These are phyloP conservation scores for Mortierella antarctica DNA, from an alignment of 192 early-diverging fungal species.

Conservation along the genomic window DNA sequence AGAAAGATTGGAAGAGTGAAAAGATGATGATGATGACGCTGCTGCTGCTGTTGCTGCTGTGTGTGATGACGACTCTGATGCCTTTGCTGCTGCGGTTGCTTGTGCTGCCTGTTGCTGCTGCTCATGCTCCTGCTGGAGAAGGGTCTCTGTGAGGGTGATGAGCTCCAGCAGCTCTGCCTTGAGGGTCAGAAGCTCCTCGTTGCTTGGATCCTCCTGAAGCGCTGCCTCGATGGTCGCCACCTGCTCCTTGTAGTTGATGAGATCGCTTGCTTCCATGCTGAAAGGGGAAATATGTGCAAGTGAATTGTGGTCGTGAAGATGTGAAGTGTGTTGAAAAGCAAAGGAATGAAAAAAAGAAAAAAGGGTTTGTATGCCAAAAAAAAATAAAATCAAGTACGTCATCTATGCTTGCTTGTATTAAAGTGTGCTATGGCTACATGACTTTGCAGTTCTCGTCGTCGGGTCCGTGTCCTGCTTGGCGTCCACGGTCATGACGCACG, in stretches of 20 bases:
- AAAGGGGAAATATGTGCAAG: background rate
- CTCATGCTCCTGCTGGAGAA: conserved; percentile 49
- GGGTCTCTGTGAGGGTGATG: conserved; percentile 67
- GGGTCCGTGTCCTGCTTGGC: conserved; percentile 34
- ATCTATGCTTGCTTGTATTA: background rate
- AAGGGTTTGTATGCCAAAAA: too few relatives aligned
- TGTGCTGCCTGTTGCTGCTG: background rate
- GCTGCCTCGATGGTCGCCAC: conserved; percentile 79
- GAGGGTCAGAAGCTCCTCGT: conserved; percentile 75
- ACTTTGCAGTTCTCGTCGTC: conserved; percentile 54
- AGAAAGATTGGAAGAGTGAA: background rate
- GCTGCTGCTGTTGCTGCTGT: conserved; percentile 1
- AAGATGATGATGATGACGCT: conserved; percentile 1
- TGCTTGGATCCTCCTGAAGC: conserved; percentile 72
- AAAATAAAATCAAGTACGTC: too few relatives aligned
- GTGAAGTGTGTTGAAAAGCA: too few relatives aligned
- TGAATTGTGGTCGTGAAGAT: too few relatives aligned
- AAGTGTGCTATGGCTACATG: conserved; percentile 22
- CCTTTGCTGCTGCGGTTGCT: background rate
- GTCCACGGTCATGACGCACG: conserved; percentile 42
- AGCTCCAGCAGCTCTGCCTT: conserved; percentile 74
- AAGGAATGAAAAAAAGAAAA: too few relatives aligned
- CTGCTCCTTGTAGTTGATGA: conserved; percentile 71
- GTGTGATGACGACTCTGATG: background rate
- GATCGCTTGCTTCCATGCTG: conserved; percentile 63